Base-by-base conservation (phyloP, 805 yeast species). In the Kazachstania taianensis region DNA sequence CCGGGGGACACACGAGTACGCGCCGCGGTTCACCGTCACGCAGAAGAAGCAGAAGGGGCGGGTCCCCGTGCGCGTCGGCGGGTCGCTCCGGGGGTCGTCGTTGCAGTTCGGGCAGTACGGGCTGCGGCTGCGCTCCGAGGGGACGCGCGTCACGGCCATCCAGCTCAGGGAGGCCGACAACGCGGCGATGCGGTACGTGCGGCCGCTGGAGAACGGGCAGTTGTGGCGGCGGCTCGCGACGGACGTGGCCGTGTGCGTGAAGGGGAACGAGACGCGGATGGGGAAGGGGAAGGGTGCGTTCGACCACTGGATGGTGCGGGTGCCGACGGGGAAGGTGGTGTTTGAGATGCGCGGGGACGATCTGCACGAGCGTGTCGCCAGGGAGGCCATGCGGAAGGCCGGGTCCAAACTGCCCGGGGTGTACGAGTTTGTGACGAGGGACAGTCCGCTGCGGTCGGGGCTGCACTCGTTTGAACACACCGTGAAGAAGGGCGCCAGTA, bases 211-310 rank as follows among this genome's bases (percentile, higher is more conserved):
- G 19, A 53, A 55, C 33, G 94, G 94, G 28, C 64, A 72, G 46
- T 66, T 86, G 36, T 78, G 81, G 71, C 78, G 89, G 48, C 74
- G 97, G 55, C 67, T 87, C 38, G 75, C 78, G 34, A 81, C 95
- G 16, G 80, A 82, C 56, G 72, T 85, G 36, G 92, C 97, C 0
- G 94, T 92, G 9, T 86, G 96, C 62, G 75, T 83, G 42, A 92
- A 92, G 66, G 98, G 98, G 66, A 92, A 92, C 60, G 96, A 92
- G 59, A 85, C 96, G 8, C 92, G 98, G 78, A 92, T 92, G 98
- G 98, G 98, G 68, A 92, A 92, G 62, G 98, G 98, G 67, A 92
- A 92, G 63, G 98, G 98, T 63, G 80, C 87, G 0, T 89, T 92
- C 56, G 95, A 85, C 52, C 92, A 85, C 65, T 92, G 97, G 97